Evolutionary conservation across 306 rosid species (phyloP), one percentile per base, ranked within the genome.

Genomic region (Vicia faba): DNA sequence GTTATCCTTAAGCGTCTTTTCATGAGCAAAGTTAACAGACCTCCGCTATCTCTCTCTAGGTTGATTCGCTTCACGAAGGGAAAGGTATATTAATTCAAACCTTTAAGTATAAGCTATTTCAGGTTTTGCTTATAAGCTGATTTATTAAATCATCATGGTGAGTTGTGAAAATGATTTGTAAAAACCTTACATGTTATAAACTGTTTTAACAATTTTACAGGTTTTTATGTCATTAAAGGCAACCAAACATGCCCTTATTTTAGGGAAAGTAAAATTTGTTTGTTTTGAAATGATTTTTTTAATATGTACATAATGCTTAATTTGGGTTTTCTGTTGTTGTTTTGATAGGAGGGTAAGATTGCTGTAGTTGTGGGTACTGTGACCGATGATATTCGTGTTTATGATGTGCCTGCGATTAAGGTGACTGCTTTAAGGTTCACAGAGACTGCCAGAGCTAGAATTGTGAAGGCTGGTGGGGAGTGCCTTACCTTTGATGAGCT

Each of bases 11-110:
- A 81, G 72, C 80, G 95, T 33, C 86, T 87, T 19, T 85, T 83
- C 81, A 85, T 87, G 90, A 87, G 95, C 85, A 87, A 87, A 81
- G 87, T 81, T 58, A 87, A 87, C 82, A 87, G 77, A 74, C 73
- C 90, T 0, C 88, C 95, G 5, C 72, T 87, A 2, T 88, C 91
- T 2, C 91, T 88, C 38, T 87, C 95, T 31, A 67, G 88, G 6
- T 74, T 87, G 85, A 74, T 79, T 74, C 79, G 86, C 33, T 87
- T 5, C 82, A 81, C 29, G 73, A 46, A 79, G 64, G 86, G 86
- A 36, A 82, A 86, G 84, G 87, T 74, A 53, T 25, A 23, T 49
- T 23, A 11, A 11, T 2, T 53, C 12, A 16, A 16, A 2, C 16
- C 7, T 20, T 51, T 51, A 4, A 19, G 13, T 20, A 10, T 19